These are phyloP conservation scores for Zarea fungicola DNA, from an alignment of 2,329 filamentous ascomycete genomes.

Conservation along the genomic window DNA sequence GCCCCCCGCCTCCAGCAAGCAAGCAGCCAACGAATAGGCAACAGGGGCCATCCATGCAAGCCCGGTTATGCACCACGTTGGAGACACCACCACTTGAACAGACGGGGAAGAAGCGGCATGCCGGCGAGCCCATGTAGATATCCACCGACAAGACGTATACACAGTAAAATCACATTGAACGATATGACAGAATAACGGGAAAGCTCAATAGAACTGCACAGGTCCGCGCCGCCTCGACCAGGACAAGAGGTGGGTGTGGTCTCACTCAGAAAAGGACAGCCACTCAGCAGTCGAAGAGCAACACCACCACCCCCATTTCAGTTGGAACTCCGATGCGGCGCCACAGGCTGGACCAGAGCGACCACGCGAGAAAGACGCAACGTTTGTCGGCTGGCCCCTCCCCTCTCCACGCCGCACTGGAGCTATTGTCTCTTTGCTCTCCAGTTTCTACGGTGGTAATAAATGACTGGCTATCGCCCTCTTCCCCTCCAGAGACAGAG, in stretches of 20 bases:
- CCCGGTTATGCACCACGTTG: too few relatives aligned
- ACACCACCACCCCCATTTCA: neutral
- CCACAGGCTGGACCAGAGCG: neutral
- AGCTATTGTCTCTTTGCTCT: conserved; percentile 4
- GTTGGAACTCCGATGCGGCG: neutral
- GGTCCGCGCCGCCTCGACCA: neutral
- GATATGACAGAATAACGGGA: too few relatives aligned
- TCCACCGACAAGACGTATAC: too few relatives aligned
- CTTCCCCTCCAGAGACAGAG: neutral
- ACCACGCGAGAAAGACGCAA: neutral
- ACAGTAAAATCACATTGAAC: too few relatives aligned
- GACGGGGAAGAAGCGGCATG: too few relatives aligned
- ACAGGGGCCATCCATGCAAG: neutral
- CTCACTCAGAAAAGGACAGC: neutral
- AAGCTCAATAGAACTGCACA: too few relatives aligned
- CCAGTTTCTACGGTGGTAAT: neutral
- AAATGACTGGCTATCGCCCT: neutral
- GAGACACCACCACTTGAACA: too few relatives aligned
- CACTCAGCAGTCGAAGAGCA: neutral
- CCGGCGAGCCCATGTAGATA: too few relatives aligned
- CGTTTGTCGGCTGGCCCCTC: neutral
- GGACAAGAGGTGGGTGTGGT: neutral
- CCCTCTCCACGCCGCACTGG: conserved; percentile 5
- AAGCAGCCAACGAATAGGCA: neutral
- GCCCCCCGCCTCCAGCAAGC: too few relatives aligned